phyloP scores from a whole-genome alignment of 805 yeast genomes.

The Schizosaccharomyces cryophilus region DNA sequence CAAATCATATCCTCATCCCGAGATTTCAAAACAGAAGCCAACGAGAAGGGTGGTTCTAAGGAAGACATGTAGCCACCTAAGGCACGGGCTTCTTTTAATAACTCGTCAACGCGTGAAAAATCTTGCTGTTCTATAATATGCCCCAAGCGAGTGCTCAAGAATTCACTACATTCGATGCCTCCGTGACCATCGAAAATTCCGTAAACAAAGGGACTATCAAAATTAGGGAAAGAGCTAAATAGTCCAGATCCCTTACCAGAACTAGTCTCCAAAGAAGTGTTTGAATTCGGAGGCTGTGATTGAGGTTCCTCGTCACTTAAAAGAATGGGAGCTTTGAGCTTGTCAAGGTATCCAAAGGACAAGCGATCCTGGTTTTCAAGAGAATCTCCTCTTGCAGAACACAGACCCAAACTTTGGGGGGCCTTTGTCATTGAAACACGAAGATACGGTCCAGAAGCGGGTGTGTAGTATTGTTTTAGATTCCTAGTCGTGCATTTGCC shows the following conservation, averaged over 20 bases:
- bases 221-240: neutral
- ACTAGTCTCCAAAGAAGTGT: too few species aligned
- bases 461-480: neutral
- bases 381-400: neutral
- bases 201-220: conserved; percentile 26
- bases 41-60: neutral
- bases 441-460: neutral
- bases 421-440: neutral
- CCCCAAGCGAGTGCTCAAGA: conserved; percentile 29
- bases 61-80: neutral
- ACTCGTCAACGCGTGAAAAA: conserved; percentile 13
- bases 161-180: conserved; percentile 48
- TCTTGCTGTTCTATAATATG: conserved; percentile 23
- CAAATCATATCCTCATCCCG: conserved; percentile 7
- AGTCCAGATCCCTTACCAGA: too few species aligned
- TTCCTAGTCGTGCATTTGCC: neutral
- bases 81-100: neutral
- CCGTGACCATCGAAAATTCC: conserved; percentile 90
- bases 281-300: too few species aligned
- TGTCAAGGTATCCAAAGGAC: neutral
- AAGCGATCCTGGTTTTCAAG: neutral
- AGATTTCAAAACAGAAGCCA: neutral
- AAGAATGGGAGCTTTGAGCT: neutral
- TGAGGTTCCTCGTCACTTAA: neutral
- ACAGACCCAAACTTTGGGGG: neutral